Conservation (phyloP, 2,329 filamentous ascomycete species). For the Fusarium nodosum region DNA sequence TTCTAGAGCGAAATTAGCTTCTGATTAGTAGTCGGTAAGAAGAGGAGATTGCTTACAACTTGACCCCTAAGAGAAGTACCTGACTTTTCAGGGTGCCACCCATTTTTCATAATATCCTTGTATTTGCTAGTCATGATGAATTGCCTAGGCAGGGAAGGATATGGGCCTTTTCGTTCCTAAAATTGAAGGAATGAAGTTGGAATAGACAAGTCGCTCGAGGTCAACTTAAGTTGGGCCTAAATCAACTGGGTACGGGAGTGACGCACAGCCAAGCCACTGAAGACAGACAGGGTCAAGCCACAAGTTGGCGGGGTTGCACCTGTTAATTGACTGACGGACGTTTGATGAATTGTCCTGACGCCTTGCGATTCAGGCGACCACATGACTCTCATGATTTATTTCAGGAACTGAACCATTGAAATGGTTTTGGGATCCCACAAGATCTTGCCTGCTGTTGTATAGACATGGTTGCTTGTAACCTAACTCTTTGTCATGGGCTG, state of each 20-base stretch:
- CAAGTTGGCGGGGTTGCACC: slow-evolving; percentile 36
- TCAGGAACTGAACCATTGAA: neutral
- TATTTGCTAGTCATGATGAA: slow-evolving; percentile 59
- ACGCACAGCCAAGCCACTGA: slow-evolving; percentile 41
- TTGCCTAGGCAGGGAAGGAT: neutral
- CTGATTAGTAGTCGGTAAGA: slow-evolving; percentile 1
- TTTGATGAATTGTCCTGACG: slow-evolving; percentile 14
- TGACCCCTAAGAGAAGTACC: slow-evolving; percentile 58
- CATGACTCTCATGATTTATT: slow-evolving; percentile 11
- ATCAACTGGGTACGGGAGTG: slow-evolving; percentile 30
- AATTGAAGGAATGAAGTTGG: slow-evolving; percentile 10
- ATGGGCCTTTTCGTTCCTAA: neutral
- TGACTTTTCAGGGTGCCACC: slow-evolving; percentile 65
- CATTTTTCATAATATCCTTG: slow-evolving; percentile 64
- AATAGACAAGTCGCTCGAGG: slow-evolving; percentile 17
- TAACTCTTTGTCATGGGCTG: neutral
- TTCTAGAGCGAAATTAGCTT: slow-evolving; percentile 54
- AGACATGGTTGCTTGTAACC: neutral
- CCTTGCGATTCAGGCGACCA: slow-evolving; percentile 41
- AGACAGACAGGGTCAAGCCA: slow-evolving; percentile 24
- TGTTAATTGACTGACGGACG: slow-evolving; percentile 7
- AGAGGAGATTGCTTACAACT: slow-evolving; percentile 55
- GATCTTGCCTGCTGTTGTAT: no score
- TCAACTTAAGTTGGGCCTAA: slow-evolving; percentile 28
- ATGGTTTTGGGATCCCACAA: neutral